phyloP scores from a whole-genome alignment of 805 yeast genomes.

The Yarrowia deformans region DNA sequence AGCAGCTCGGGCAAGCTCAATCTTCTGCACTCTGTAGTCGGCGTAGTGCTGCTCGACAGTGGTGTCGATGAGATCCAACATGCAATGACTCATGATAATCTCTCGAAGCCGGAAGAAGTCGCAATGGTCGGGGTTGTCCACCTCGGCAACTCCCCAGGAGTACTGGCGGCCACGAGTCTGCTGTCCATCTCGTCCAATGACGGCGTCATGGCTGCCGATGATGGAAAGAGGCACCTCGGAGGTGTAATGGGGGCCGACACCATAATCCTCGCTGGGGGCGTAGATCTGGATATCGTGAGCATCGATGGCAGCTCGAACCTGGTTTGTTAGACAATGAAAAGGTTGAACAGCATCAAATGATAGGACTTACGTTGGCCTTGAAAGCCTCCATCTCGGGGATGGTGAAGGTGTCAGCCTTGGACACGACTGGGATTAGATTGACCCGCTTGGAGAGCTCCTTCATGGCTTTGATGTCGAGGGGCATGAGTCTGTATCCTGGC shows the following conservation, averaged over 20 bases:
- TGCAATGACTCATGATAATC: slow-evolving; percentile 74
- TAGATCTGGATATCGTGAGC: slow-evolving; percentile 82
- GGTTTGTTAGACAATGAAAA: neutral
- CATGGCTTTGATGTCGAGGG: slow-evolving; percentile 89
- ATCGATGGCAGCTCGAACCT: slow-evolving; percentile 79
- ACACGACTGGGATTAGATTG: slow-evolving; percentile 87
- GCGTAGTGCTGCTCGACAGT: slow-evolving; percentile 80
- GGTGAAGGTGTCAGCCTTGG: slow-evolving; percentile 85
- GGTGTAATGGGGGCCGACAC: slow-evolving; percentile 70
- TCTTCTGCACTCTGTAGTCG: slow-evolving; percentile 79
- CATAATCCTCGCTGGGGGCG: slow-evolving; percentile 59
- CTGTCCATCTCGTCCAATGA: slow-evolving; percentile 67
- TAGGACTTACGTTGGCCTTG: slow-evolving; percentile 57
- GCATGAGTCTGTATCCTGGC: slow-evolving; percentile 87
- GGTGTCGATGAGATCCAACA: slow-evolving; percentile 79
- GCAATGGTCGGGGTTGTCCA: slow-evolving; percentile 50
- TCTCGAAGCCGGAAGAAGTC: slow-evolving; percentile 58
- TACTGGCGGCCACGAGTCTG: slow-evolving; percentile 72
- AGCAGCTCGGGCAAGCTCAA: slow-evolving; percentile 85
- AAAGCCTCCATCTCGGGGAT: slow-evolving; percentile 71
- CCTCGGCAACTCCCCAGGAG: slow-evolving; percentile 66
- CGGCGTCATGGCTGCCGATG: slow-evolving; percentile 54
- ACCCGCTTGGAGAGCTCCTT: slow-evolving; percentile 79
- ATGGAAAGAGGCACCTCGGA: slow-evolving; percentile 81
- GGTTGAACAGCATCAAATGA: neutral